phyloP scores from a whole-genome alignment of 78 protist genomes.

The Tieghemostelium lacteum region DNA sequence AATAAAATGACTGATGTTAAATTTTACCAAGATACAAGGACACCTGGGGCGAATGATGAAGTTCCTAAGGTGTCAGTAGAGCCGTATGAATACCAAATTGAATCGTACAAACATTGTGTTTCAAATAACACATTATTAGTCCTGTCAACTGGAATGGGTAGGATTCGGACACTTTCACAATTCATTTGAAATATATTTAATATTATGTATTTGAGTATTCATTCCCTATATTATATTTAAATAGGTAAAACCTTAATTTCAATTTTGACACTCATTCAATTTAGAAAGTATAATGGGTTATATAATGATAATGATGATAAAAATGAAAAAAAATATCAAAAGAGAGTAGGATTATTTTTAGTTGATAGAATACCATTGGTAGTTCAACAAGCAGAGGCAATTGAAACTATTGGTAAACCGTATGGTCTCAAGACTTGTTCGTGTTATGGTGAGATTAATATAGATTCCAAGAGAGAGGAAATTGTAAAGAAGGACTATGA shows the following conservation, averaged over 20 bases:
- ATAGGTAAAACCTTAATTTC: conserved; percentile 36
- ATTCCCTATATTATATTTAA: background rate
- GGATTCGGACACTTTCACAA: no score
- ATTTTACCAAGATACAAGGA: no score
- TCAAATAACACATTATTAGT: conserved; percentile 23
- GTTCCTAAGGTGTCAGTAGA: no score
- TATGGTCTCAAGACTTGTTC: background rate
- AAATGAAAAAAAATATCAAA: background rate
- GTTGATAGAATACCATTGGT: conserved; percentile 38
- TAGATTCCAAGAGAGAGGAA: background rate
- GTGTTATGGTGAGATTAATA: background rate
- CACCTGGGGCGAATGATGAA: no score
- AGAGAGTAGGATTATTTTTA: conserved; percentile 23
- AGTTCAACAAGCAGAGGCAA: conserved; percentile 51
- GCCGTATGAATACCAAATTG: conserved; percentile 36
- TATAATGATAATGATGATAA: background rate
- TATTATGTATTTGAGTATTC: background rate
- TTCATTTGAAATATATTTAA: background rate
- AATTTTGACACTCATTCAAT: conserved; percentile 10
- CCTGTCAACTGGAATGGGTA: conserved; percentile 41
- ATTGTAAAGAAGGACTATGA: background rate
- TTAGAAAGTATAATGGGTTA: background rate
- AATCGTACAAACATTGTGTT: conserved; percentile 1
- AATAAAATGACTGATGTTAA: no score
- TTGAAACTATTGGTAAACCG: background rate